phyloP scores from a whole-genome alignment of 2,329 filamentous ascomycete genomes.

The Alternaria alternata region DNA sequence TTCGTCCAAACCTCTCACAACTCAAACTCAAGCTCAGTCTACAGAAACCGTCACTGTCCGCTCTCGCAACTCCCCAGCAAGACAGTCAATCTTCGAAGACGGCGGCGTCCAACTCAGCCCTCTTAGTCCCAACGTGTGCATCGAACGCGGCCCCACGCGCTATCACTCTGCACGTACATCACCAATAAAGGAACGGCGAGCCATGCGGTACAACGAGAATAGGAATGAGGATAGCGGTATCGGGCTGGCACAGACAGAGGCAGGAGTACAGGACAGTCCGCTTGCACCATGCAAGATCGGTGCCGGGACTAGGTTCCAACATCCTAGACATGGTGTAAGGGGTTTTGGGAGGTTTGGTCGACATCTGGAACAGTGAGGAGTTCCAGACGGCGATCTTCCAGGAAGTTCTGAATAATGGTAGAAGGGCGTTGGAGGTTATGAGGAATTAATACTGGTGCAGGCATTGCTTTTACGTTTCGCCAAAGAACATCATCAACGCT shows the following conservation, averaged over 20 bases:
- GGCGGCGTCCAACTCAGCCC: conserved; percentile 26
- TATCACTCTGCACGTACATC: conserved; percentile 15
- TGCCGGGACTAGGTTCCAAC: conserved; percentile 20
- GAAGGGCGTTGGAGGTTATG: too few relatives aligned
- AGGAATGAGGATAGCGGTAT: conserved; percentile 5
- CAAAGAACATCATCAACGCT: not conserved
- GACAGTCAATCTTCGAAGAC: conserved; percentile 6
- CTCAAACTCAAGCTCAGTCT: not conserved
- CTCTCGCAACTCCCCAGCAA: not conserved
- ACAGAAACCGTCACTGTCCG: not conserved
- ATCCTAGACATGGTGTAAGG: conserved; percentile 1
- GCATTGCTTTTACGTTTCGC: not conserved
- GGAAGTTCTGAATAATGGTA: not conserved
- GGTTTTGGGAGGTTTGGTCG: not conserved
- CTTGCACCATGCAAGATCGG: conserved; percentile 15
- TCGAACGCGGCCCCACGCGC: conserved; percentile 37
- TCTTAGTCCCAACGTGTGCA: conserved; percentile 43
- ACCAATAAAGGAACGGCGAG: not conserved
- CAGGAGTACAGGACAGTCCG: not conserved
- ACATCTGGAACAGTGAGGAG: not conserved
- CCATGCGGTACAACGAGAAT: not conserved
- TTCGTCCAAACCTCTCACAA: not conserved
- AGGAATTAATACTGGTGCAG: not conserved
- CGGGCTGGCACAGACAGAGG: not conserved
- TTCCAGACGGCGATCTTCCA: not conserved